phyloP scores from a whole-genome alignment of 2,329 filamentous ascomycete species.

The Westerdykella sp. region DNA sequence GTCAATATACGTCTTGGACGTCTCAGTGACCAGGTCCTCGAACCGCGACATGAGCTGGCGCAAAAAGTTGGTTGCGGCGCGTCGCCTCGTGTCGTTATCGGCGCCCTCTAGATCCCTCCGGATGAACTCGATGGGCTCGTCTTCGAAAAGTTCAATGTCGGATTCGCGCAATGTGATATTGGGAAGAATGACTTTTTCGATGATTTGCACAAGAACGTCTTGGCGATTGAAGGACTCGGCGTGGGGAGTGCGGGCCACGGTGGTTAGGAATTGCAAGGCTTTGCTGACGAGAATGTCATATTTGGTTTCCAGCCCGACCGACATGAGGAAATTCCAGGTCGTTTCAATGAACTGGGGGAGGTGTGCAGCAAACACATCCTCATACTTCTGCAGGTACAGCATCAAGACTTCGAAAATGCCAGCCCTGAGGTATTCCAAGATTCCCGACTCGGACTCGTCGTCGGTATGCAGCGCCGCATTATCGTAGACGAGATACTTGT shows the following conservation, averaged over 20 bases:
- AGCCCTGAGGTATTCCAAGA: conserved; percentile 80
- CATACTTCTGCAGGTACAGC: conserved; percentile 89
- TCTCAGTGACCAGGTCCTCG: conserved; percentile 72
- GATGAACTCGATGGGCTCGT: conserved; percentile 98
- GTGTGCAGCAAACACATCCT: conserved; percentile 81
- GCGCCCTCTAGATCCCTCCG: conserved; percentile 91
- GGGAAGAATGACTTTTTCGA: conserved; percentile 91
- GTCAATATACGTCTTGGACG: conserved; percentile 81
- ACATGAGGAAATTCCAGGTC: conserved; percentile 86
- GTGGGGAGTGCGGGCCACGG: conserved; percentile 72
- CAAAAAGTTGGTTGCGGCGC: conserved; percentile 92
- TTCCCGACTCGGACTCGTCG: conserved; percentile 82
- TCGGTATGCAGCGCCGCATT: conserved; percentile 77
- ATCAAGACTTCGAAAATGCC: conserved; percentile 89
- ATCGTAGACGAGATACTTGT: conserved; percentile 89
- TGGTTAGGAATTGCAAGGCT: conserved; percentile 88
- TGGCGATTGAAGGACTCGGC: conserved; percentile 80
- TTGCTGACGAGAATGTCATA: conserved; percentile 93
- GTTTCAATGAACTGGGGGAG: conserved; percentile 80
- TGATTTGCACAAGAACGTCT: conserved; percentile 72
- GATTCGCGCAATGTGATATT: conserved; percentile 89
- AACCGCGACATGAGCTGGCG: conserved; percentile 84
- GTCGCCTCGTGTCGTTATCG: conserved; percentile 84
- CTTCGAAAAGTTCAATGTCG: conserved; percentile 92
- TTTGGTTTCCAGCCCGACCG: conserved; percentile 78